Evolutionary conservation across 2,329 filamentous ascomycete species (phyloP), one percentile per base, ranked within the genome.

Genomic region (Colletotrichum graminicola): DNA sequence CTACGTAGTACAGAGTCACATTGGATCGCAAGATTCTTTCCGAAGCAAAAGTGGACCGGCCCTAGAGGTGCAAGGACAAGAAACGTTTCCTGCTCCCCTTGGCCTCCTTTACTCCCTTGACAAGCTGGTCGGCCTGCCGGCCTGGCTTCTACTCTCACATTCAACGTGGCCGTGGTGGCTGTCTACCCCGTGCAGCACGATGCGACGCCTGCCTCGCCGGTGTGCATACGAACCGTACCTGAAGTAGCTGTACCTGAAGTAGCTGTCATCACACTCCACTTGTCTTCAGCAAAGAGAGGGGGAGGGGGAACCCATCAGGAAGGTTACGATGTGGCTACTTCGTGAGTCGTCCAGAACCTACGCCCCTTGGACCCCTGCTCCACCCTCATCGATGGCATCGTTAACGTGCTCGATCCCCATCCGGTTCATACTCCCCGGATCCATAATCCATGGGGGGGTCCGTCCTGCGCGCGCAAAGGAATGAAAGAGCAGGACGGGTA

Each of bases 21-120:
- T 55, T 67, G 68, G 52, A 71, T 68, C 68, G 64, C 68, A 71
- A 68, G 51, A 71, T 67, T 71, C 68, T 67, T 47, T 71, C 68
- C 68, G 65, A 68, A 59, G 57, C 45, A 47, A 68, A 62, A 68
- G 68, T 71, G 68, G 68, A 54, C 32, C 43, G 43, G 45, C 10
- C 16, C 59, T 62, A 62, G 51, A 36, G 65, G 62, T 52, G 65
- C 54, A 71, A 54, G 34, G 68, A 63, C 64, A 71, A 60, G 57
- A 71, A 63, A 67, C 64, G 39, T 68, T 71, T 52, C 54, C 55
- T 49, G 26, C 39, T 34, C 36, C 47, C 23, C 49, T 52, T 49
- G 16, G 43, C 56, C 26, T 16, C 32, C 47, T 62, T 55, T 23
- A 34, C n/a, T 39, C 39, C 45, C n/a, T 21, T 10, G 23, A n/a